Conservation (phyloP, 2,329 filamentous ascomycete species). For the Cryphonectria carpinicola region DNA sequence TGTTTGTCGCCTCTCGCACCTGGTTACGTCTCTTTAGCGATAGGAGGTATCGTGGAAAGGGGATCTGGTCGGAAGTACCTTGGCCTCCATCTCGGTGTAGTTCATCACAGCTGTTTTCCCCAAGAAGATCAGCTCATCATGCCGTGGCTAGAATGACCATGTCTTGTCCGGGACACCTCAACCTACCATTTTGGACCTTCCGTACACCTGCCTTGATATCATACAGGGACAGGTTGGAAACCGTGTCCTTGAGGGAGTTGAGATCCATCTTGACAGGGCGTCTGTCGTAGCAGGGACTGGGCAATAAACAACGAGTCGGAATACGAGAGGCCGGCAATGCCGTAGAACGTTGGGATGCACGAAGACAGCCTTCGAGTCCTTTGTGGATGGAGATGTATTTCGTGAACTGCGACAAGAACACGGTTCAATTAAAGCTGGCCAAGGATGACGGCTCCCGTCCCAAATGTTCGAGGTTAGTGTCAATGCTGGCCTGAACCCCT, state of each 20-base stretch:
- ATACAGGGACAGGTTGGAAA: slow-evolving; percentile 91
- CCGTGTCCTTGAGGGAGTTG: slow-evolving; percentile 80
- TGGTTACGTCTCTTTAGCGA: slow-evolving; percentile 41
- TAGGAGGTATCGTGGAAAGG: slow-evolving; percentile 26
- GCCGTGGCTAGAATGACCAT: neutral
- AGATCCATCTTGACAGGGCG: slow-evolving; percentile 72
- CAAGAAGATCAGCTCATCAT: slow-evolving; percentile 12
- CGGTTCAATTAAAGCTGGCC: slow-evolving; percentile 18
- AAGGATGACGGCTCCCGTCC: neutral
- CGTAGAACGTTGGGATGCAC: slow-evolving; percentile 3
- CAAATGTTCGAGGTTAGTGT: slow-evolving; percentile 18
- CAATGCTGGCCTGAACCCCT: slow-evolving; percentile 19
- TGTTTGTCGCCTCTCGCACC: slow-evolving; percentile 98
- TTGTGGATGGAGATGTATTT: slow-evolving; percentile 9
- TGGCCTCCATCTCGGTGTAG: slow-evolving; percentile 89
- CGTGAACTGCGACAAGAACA: slow-evolving; percentile 12
- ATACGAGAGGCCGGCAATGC: slow-evolving; percentile 1
- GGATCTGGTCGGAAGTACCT: slow-evolving; percentile 46
- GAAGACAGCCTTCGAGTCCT: slow-evolving; percentile 3
- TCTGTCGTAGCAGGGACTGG: neutral
- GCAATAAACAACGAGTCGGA: neutral
- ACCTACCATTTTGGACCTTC: slow-evolving; percentile 93
- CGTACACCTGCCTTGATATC: slow-evolving; percentile 93
- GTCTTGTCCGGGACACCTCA: neutral
- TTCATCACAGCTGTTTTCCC: slow-evolving; percentile 84